Evolutionary conservation across 495 filamentous ascomycete species (phyloP), one percentile per base, ranked within the genome.

Genomic region (Penicillium odoratum): DNA sequence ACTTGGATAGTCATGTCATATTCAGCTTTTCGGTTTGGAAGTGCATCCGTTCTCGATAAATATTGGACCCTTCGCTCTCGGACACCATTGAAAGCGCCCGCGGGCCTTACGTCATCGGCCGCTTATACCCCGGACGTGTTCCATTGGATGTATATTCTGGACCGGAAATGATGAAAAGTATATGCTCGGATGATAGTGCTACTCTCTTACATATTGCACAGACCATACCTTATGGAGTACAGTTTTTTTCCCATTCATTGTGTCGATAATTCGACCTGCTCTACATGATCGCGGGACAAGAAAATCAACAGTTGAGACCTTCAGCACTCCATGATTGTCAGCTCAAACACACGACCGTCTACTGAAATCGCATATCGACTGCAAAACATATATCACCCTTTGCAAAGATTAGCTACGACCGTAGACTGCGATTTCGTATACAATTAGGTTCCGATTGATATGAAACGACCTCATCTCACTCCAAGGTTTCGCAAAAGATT

Each of bases 101-200:
- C 72, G 16, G 75, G 75, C 2, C 58, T 61, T 45, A 65, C 66
- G 3, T 68, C 69, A 28, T 63, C 74, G 0, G 61, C 67, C 15
- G 68, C 69, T 3, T 46, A 72, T 60, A 65, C 70, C 1, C 74
- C 75, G 0, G 69, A 73, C 4, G 66, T 75, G 2, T 78, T 69
- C 46, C 75, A 78, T 56, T 78, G 75, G 75, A 18, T 78, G 15
- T 78, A 78, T 61, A 63, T 69, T 4, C 48, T 78, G 30, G 64
- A 67, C 29, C 69, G 75, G 5, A 71, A 66, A 50, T 75, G 55
- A 65, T 16, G 25, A 16, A 45, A 21, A 49, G n/a, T 53, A 18
- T 28, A 43, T 40, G 11, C 3, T 28, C 6, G 33, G 33, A 7
- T 28, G 5, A 49, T 26, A 21, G 21, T 38, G 33, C n/a, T 42